Percentiles rank a stretch among this genome's conserved stretches.
phyloP scores from a whole-genome alignment of 148 eudicot genomes.

The Simmondsia chinensis region DNA sequence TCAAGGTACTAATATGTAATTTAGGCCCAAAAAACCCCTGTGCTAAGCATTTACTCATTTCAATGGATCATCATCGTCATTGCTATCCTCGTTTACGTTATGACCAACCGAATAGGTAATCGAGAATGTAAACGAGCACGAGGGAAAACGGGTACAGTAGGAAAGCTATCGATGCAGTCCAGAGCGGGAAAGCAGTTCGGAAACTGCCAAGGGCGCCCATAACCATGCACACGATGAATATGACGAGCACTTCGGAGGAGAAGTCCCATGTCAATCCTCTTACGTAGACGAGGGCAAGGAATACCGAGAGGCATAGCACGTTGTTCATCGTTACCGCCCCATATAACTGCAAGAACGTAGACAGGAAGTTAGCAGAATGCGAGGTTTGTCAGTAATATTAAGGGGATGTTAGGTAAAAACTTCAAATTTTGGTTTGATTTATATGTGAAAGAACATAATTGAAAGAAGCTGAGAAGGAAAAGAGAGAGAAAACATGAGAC shows the following conservation, averaged over 20 bases:
- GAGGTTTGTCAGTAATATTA: background rate
- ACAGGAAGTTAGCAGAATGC: no score
- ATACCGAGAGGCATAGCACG: conserved; percentile 71
- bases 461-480: no score
- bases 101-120: conserved; percentile 81
- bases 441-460: no score
- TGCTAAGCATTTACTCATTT: no score
- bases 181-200: conserved; percentile 70
- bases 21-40: no score
- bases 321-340: conserved; percentile 91
- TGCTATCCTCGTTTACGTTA: no score
- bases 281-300: conserved; percentile 64
- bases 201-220: conserved; percentile 72
- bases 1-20: no score
- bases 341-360: conserved; percentile 41
- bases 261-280: conserved; percentile 87
- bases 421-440: background rate
- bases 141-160: conserved; percentile 70
- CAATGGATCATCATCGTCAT: no score
- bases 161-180: conserved; percentile 74
- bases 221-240: conserved; percentile 63
- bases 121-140: conserved; percentile 68
- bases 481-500: no score
- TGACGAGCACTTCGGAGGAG: conserved; percentile 88
- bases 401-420: background rate